These are phyloP conservation scores for Posidonia oceanica DNA, from an alignment of 116 monocot species.

Conservation along the genomic window DNA sequence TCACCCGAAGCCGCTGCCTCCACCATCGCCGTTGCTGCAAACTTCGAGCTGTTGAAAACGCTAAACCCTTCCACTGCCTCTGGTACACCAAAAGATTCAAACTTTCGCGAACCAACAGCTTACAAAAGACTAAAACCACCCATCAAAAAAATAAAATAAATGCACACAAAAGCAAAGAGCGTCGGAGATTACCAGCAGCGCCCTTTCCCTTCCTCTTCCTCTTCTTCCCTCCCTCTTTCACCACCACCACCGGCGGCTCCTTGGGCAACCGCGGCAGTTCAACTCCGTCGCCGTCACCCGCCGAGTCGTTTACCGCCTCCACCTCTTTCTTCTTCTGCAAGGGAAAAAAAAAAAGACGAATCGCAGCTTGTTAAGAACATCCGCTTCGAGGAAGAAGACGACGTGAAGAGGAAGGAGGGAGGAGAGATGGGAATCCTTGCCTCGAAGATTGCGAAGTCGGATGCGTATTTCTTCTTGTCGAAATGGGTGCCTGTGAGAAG, in stretches of 20 bases:
- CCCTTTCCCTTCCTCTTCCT: constrained; percentile 37
- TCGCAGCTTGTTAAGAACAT: background rate
- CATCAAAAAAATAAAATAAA: background rate
- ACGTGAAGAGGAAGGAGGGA: background rate
- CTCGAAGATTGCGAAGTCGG: constrained; percentile 53
- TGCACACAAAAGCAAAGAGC: background rate
- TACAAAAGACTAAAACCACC: background rate
- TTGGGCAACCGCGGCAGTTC: background rate
- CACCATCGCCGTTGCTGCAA: background rate
- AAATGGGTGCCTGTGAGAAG: constrained; percentile 69
- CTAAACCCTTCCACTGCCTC: constrained; percentile 7
- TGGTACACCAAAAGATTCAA: constrained; percentile 4
- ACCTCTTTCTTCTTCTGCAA: constrained; percentile 12
- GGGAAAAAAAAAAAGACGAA: background rate
- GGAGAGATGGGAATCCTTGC: background rate
- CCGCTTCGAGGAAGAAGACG: background rate
- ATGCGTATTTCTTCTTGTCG: constrained; percentile 51
- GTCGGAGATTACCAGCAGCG: constrained; percentile 12
- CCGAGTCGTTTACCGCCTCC: background rate
- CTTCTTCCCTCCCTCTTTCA: constrained; percentile 28
- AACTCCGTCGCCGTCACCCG: background rate
- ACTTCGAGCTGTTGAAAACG: constrained; percentile 40
- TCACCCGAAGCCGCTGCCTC: background rate
- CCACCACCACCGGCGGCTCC: background rate
- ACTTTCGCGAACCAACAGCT: background rate